A percentile compares a stretch with the other conserved stretches of the same genome.
phyloP scores from a whole-genome alignment of 495 filamentous ascomycete genomes.

The Astrothelium subdiscretum region DNA sequence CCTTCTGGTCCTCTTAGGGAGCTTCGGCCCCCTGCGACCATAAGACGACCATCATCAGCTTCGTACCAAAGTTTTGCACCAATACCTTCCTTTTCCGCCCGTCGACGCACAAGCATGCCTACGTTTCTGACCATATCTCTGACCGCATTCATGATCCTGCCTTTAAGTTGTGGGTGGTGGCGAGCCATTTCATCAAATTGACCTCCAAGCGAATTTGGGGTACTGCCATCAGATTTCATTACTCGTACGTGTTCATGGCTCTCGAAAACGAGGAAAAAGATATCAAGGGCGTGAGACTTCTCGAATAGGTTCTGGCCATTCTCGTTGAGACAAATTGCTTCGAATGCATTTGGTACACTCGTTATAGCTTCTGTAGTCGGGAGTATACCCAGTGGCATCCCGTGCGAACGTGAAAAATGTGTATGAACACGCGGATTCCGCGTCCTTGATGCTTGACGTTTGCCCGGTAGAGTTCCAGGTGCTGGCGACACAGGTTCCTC shows the following conservation, averaged over 20 bases:
- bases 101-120: constrained; percentile 51
- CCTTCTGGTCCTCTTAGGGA: neutral
- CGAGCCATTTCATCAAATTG: constrained; percentile 90
- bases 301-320: constrained; percentile 83
- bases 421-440: neutral
- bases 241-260: constrained; percentile 78
- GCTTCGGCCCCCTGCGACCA: constrained; percentile 39
- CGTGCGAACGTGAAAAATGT: neutral
- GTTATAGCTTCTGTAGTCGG: constrained; percentile 75
- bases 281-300: constrained; percentile 65
- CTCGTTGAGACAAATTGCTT: constrained; percentile 85
- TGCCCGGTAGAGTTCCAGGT: too few species aligned
- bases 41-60: constrained; percentile 35
- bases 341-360: constrained; percentile 74
- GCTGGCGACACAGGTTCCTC: too few species aligned
- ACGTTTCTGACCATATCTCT: constrained; percentile 76
- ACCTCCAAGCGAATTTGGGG: constrained; percentile 54
- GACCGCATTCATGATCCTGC: constrained; percentile 65
- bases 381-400: constrained; percentile 62
- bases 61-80: constrained; percentile 69
- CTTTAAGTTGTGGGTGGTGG: constrained; percentile 77
- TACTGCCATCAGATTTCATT: constrained; percentile 60
- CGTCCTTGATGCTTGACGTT: too few species aligned
- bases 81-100: constrained; percentile 53
- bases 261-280: constrained; percentile 90